Evolutionary conservation across 169 alveolate species (phyloP).

Genomic region (Plasmodium relictum): DNA sequence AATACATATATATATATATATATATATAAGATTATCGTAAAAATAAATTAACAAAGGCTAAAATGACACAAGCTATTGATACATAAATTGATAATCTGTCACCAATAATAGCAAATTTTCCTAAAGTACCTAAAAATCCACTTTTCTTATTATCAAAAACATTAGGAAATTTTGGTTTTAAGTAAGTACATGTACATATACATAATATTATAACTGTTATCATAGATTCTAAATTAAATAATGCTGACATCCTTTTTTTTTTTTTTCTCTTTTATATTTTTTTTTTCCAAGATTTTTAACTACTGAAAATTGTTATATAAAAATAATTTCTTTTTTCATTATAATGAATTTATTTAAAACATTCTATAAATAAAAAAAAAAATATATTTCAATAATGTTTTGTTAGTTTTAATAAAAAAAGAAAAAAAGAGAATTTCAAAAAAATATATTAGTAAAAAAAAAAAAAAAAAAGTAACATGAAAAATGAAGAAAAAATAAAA

Average conservation of each 20-base stretch:
- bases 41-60: conserved; percentile 92
- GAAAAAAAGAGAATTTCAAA: too few species aligned
- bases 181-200: conserved; percentile 95
- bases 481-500: too few species aligned
- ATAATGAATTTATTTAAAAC: too few species aligned
- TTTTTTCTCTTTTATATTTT: neutral
- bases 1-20: neutral
- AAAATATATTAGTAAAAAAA: too few species aligned
- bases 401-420: too few species aligned
- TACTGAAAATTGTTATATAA: neutral
- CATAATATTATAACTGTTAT: conserved; percentile 91
- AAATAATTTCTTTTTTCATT: too few species aligned
- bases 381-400: too few species aligned
- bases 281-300: neutral
- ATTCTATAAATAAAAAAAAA: too few species aligned
- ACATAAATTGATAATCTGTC: conserved; percentile 96
- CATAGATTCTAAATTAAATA: conserved; percentile 94
- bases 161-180: conserved; percentile 92
- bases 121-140: conserved; percentile 95
- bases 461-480: too few species aligned
- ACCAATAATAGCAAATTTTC: conserved; percentile 96
- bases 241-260: conserved; percentile 92
- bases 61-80: conserved; percentile 89
- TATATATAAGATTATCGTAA: conserved; percentile 82
- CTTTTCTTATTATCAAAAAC: conserved; percentile 89